phyloP scores from a whole-genome alignment of 148 eudicot genomes.

The Rhododendron simsii region DNA sequence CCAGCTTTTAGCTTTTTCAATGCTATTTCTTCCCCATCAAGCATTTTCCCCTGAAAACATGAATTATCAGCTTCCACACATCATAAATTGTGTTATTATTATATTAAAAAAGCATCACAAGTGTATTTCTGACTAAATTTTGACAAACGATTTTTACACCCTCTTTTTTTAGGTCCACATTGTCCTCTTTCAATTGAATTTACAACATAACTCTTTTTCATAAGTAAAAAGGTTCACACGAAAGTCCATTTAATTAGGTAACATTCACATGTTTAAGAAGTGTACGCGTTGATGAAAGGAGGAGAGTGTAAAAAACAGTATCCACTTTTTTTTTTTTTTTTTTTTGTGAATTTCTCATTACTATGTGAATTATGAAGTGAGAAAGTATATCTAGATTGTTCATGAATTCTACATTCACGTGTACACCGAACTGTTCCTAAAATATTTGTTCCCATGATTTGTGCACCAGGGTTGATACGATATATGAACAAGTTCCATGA shows the following conservation, averaged over 20 bases:
- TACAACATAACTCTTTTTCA: background rate
- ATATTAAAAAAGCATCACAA: too few species aligned
- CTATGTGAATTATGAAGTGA: too few species aligned
- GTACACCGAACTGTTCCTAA: too few species aligned
- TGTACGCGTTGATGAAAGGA: background rate
- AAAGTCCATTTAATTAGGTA: background rate
- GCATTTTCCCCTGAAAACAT: background rate
- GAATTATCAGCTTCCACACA: background rate
- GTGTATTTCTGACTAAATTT: background rate
- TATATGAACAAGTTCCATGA: too few species aligned
- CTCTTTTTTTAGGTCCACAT: background rate
- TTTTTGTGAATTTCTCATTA: too few species aligned
- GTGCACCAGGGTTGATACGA: too few species aligned
- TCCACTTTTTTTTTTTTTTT: background rate
- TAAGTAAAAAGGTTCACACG: background rate
- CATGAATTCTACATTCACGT: too few species aligned
- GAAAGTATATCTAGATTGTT: too few species aligned
- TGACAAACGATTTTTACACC: background rate
- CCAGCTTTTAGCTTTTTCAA: background rate
- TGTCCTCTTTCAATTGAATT: background rate
- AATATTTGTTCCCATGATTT: too few species aligned
- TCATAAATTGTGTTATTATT: too few species aligned
- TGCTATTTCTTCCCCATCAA: background rate
- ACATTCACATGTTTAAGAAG: background rate
- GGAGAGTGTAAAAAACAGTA: background rate